Base-by-base conservation (phyloP, 2,329 filamentous ascomycete genomes). In the Rhexocercosporidium sp. region DNA sequence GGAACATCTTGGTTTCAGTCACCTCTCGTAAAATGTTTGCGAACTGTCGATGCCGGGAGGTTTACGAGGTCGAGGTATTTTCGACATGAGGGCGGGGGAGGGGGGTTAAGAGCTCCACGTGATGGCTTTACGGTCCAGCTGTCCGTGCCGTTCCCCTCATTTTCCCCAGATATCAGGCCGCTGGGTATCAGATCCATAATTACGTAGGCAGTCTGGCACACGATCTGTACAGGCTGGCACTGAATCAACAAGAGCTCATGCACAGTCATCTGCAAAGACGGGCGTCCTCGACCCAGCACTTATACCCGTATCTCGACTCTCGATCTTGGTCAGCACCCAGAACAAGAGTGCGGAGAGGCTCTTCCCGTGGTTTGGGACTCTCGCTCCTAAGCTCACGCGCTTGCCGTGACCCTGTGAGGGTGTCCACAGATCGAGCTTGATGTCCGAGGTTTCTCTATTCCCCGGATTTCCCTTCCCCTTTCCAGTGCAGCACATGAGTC, bases 341-440 rank as follows among this genome's bases (percentile, higher is more conserved):
- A 62, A 57, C 18, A 49, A 59, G 44, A 49, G 34, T 64, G 54
- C 65, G 65, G 65, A 66, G 64, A 57, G 59, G 41, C 37, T 59
- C 41, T 51, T 65, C 53, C 62, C 54, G 62, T 46, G 7, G 16
- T 46, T n/a, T 44, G 29, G 29, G 29, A 4, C 4, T 9, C 22
- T 20, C 34, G 29, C 39, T 59, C 41, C 41, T 49, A 31, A 31
- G 29, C 4, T 9, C 54, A 65, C 31, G 31, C 54, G 51, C 56
- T 65, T 56, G 54, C 53, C 29, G 18, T 22, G 37, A 51, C 37
- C 9, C 11, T 29, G 22, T 57, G 53, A 57, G 34, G 53, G 53
- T 57, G 31, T 39, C 44, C 39, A 59, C 39, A 59, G 37, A 44
- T 59, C 34, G 53, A 57, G 31, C n/a, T 22, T 34, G 31, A 14